phyloP scores from a whole-genome alignment of 768 basidiomycete genomes.

The Tylopilus plumbeoviolaceoides region DNA sequence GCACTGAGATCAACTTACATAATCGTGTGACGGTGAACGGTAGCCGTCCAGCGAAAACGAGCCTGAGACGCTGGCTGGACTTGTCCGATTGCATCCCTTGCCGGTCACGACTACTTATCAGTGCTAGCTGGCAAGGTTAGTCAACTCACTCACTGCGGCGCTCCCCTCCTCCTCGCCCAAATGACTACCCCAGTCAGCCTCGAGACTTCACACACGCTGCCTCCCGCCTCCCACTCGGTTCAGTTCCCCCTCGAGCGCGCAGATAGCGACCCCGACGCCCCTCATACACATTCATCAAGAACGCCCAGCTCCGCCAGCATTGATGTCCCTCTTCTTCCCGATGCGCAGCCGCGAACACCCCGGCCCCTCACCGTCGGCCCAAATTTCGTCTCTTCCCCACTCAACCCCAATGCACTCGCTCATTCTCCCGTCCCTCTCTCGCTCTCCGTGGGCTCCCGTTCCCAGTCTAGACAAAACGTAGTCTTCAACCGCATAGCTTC shows the following conservation, averaged over 20 bases:
- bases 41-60: conserved; percentile 5
- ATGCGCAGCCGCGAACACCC: conserved; percentile 13
- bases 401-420: conserved; percentile 40
- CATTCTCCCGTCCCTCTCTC: conserved; percentile 11
- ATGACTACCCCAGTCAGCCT: conserved; percentile 43
- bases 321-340: conserved; percentile 31
- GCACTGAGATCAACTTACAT: conserved; percentile 11
- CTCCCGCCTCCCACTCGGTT: conserved; percentile 18
- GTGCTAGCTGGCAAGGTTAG: background rate
- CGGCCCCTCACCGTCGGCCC: conserved; percentile 23
- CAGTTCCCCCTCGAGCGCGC: conserved; percentile 1
- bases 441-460: conserved; percentile 31
- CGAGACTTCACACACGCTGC: conserved; percentile 47
- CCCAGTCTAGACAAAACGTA: conserved; percentile 38
- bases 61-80: background rate
- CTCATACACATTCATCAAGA: conserved; percentile 4
- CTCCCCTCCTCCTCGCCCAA: background rate
- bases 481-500: conserved; percentile 42
- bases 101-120: background rate
- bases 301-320: conserved; percentile 26
- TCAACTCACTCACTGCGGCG: background rate
- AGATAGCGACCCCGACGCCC: conserved; percentile 8
- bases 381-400: conserved; percentile 48
- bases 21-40: conserved; percentile 4
- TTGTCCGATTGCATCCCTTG: background rate